These are phyloP conservation scores for Tilletiaria anomala DNA, from an alignment of 1,284 basidiomycete species.

Conservation along the genomic window DNA sequence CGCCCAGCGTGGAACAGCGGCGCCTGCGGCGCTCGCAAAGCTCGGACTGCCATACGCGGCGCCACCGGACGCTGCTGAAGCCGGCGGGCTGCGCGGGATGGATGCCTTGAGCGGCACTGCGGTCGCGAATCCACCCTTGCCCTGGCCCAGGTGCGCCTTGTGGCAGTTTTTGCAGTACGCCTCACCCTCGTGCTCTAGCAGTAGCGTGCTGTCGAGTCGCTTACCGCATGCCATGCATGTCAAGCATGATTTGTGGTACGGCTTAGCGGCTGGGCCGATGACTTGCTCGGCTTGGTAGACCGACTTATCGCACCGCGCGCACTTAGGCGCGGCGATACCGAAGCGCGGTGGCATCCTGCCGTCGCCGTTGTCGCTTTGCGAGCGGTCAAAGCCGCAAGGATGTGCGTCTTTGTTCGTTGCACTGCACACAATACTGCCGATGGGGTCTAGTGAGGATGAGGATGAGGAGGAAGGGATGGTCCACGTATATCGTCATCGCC, in stretches of 20 bases:
- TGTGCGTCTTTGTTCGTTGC: too few relatives aligned
- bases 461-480: too few relatives aligned
- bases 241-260: conserved; percentile 37
- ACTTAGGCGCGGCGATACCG: conserved; percentile 29
- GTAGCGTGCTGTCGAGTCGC: conserved; percentile 31
- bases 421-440: too few relatives aligned
- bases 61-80: not conserved
- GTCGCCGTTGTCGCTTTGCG: too few relatives aligned
- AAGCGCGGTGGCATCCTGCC: too few relatives aligned
- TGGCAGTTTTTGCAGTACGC: conserved; percentile 39
- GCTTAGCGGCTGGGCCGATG: conserved; percentile 28
- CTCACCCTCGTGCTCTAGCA: conserved; percentile 36
- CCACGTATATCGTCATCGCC: too few relatives aligned
- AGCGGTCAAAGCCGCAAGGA: too few relatives aligned
- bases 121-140: conserved; percentile 33
- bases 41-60: conserved; percentile 1
- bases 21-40: not conserved
- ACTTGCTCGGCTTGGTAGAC: conserved; percentile 38
- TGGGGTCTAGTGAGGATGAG: too few relatives aligned
- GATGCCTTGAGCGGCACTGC: conserved; percentile 27
- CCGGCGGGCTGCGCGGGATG: not conserved
- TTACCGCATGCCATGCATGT: conserved; percentile 35
- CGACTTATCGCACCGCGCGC: conserved; percentile 29
- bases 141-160: conserved; percentile 30
- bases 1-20: not conserved